Base-by-base conservation (phyloP, 371 early-diverging fungal species). In the Rhizomucor miehei region DNA sequence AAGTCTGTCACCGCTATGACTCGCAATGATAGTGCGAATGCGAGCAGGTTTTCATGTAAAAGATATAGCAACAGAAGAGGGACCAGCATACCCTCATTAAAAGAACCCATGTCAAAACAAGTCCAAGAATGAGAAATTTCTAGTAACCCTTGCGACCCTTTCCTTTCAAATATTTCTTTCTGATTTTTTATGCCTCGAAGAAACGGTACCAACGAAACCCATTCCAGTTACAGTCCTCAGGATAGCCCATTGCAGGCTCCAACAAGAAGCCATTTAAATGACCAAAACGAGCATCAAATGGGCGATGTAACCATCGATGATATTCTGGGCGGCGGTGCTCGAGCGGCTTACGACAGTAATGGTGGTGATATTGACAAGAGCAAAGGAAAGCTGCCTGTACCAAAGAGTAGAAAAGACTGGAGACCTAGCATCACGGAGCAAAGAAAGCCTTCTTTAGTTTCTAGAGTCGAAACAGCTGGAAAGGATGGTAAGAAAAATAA, bases 161-260 rank as follows among this genome's bases (percentile, higher is more conserved):
- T n/a, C n/a, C n/a, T n/a, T n/a, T n/a, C n/a, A n/a, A n/a, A n/a
- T n/a, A 5, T 29, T 8, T 29, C 29, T 29, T 8, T 29, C 8
- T 29, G 3, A 29, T 29, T 29, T 29, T 29, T 8, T 29, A 29
- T 29, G 29, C 29, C 29, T 3, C 29, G 29, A 3, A 29, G 8
- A 29, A 8, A 29, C 8, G 8, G 11, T 11, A 19, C 14, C 3
- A 19, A 41, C 41, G 16, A 41, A 6, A 41, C 41, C 3, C 54
- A 54, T 14, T 24, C 47, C n/a, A 54, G 54, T 23, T 54, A 54
- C 24, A 54, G 54, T 23, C 54, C 54, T 46, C 54, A 46, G 46
- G 54, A 54, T 35, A 25, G 45, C 14, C 47, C 47, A 14, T 37
- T 46, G 36, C 54, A 54, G 21, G 54, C 54, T 5, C 54, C 54